phyloP scores from a whole-genome alignment of 208 protist genomes.

The Leishmania gerbilli region DNA sequence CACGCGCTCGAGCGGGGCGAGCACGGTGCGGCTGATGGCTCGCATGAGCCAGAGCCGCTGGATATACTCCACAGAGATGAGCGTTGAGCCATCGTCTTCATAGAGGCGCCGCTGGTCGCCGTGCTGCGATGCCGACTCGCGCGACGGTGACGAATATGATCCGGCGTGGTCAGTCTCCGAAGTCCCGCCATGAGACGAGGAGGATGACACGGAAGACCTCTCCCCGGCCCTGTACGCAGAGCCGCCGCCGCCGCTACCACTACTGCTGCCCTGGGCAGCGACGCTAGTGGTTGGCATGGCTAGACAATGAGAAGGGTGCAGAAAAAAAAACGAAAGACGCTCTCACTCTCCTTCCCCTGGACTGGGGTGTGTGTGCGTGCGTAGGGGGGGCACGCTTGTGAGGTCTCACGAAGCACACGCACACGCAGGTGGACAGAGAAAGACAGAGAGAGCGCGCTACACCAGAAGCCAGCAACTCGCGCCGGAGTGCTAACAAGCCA shows the following conservation, averaged over 20 bases:
- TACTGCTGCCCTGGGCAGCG: not conserved
- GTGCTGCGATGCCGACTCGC: not conserved
- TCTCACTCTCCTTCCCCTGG: not conserved
- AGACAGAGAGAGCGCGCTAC: not conserved
- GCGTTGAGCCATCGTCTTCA: conserved; percentile 10
- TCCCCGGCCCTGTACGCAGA: not conserved
- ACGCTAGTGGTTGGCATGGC: conserved; percentile 6
- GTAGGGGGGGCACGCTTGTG: not conserved
- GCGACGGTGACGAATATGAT: not conserved
- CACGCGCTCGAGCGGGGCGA: conserved; percentile 82
- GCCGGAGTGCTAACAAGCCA: not conserved
- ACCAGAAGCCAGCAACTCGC: not conserved
- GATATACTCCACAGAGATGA: conserved; percentile 64
- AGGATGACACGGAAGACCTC: not conserved
- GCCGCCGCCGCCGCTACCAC: conserved; percentile 3
- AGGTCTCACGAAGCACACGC: not conserved
- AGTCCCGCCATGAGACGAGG: not conserved
- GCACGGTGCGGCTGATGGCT: conserved; percentile 48
- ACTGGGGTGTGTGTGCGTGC: not conserved
- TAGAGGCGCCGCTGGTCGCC: not conserved
- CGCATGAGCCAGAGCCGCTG: conserved; percentile 56
- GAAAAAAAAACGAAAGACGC: not conserved
- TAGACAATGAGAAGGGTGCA: not conserved
- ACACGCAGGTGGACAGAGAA: not conserved
- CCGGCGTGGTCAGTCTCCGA: not conserved